Conservation (phyloP, 352 stramenopile species). For the Pythium periplocum region DNA sequence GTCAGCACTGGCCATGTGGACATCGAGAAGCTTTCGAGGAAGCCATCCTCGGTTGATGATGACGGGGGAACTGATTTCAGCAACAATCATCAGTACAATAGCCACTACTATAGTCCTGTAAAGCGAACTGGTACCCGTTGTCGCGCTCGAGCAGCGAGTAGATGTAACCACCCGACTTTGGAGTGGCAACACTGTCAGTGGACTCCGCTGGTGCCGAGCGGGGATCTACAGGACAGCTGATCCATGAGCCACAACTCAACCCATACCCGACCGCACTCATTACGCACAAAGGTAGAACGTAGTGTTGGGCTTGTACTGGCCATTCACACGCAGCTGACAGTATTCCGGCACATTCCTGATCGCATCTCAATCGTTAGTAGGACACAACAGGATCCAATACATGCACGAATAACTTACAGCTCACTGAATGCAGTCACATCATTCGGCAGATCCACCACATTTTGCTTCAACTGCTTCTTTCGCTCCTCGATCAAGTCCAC, state of each 20-base stretch:
- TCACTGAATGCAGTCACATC: slow-evolving; percentile 49
- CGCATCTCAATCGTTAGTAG: no score
- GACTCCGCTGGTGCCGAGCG: slow-evolving; percentile 74
- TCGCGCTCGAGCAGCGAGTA: slow-evolving; percentile 76
- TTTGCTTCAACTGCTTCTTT: slow-evolving; percentile 64
- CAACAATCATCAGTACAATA: slow-evolving; percentile 2
- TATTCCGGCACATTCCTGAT: slow-evolving; percentile 75
- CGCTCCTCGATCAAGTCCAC: slow-evolving; percentile 81
- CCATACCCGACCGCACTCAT: background rate
- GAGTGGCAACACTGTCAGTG: slow-evolving; percentile 68
- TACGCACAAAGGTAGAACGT: slow-evolving; percentile 74
- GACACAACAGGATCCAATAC: no score
- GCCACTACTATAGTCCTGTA: background rate
- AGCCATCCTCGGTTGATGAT: slow-evolving; percentile 86
- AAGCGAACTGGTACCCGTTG: slow-evolving; percentile 34
- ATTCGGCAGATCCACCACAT: slow-evolving; percentile 52
- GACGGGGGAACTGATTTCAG: slow-evolving; percentile 51
- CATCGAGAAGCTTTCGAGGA: slow-evolving; percentile 65
- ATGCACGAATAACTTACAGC: slow-evolving; percentile 22
- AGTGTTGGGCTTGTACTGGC: slow-evolving; percentile 58
- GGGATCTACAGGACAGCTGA: slow-evolving; percentile 35
- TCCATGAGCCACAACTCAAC: slow-evolving; percentile 4
- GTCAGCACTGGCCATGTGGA: slow-evolving; percentile 49
- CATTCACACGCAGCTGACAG: slow-evolving; percentile 61
- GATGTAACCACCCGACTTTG: slow-evolving; percentile 82